phyloP scores from a whole-genome alignment of 495 filamentous ascomycete genomes.

The Immersiella caudata region DNA sequence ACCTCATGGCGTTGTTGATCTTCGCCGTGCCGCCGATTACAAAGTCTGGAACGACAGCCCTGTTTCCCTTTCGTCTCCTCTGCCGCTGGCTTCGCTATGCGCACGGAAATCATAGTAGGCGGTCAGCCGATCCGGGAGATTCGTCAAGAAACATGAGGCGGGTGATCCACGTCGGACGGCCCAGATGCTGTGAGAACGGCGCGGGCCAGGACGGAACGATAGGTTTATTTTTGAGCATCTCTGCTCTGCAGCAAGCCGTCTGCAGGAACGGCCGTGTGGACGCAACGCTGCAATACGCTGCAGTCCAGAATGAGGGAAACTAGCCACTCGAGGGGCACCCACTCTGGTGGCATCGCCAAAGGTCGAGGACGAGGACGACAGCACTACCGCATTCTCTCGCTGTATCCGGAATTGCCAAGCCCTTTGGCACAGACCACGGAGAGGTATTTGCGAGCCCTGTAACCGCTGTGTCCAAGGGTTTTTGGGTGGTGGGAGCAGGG shows the following conservation, averaged over 20 bases:
- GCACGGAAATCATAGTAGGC: neutral
- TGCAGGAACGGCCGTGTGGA: constrained; percentile 9
- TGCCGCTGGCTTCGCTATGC: constrained; percentile 1
- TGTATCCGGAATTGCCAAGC: too few relatives aligned
- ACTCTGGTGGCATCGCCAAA: neutral
- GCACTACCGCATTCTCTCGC: too few relatives aligned
- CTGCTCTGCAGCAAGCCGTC: neutral
- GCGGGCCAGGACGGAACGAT: neutral
- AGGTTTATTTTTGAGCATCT: neutral
- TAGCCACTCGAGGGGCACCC: neutral
- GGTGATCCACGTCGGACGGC: constrained; percentile 1
- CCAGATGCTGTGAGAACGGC: neutral
- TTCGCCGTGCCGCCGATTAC: neutral
- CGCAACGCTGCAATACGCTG: neutral
- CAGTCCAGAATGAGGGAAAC: neutral
- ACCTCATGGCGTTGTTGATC: neutral
- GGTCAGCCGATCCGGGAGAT: constrained; percentile 4
- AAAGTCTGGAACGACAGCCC: neutral
- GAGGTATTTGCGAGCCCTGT: too few relatives aligned
- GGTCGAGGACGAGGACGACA: neutral
- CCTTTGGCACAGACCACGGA: too few relatives aligned
- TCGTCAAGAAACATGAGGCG: constrained; percentile 6
- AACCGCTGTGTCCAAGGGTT: too few relatives aligned
- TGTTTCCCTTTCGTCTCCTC: neutral
- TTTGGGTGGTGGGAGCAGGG: too few relatives aligned